Evolutionary conservation across 371 early-diverging fungal genomes (phyloP).

Genomic region (Basidiobolus meristosporus): DNA sequence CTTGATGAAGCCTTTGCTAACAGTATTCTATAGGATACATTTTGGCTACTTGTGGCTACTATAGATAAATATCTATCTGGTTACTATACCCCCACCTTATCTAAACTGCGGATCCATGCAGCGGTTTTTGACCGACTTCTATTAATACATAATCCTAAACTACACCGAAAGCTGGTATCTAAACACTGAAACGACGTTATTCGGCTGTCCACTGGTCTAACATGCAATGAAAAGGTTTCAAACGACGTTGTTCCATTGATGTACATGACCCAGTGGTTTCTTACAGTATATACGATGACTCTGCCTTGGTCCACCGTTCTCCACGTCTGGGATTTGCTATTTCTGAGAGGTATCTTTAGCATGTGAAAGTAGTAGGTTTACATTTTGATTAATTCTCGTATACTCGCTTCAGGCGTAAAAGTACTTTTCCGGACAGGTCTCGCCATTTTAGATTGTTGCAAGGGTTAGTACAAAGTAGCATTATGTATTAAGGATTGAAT

Average conservation of each 20-base stretch:
- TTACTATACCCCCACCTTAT: constrained; percentile 54
- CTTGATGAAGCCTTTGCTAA: too few relatives aligned
- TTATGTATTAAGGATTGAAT: not conserved
- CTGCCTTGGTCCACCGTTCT: constrained; percentile 83
- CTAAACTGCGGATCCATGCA: constrained; percentile 63
- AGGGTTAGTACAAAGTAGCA: constrained; percentile 14
- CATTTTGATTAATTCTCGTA: not conserved
- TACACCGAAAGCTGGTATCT: constrained; percentile 13
- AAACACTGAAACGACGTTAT: not conserved
- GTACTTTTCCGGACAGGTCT: constrained; percentile 69
- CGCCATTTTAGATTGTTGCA: constrained; percentile 47
- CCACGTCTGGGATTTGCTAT: constrained; percentile 86
- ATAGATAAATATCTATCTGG: constrained; percentile 55
- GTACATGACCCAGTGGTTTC: constrained; percentile 87
- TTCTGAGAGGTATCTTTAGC: constrained; percentile 37
- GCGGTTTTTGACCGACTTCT: constrained; percentile 65
- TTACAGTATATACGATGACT: constrained; percentile 77
- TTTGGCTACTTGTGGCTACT: constrained; percentile 72
- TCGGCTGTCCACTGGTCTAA: not conserved
- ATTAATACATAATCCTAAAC: constrained; percentile 40
- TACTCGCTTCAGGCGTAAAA: constrained; percentile 31
- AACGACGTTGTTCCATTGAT: constrained; percentile 68
- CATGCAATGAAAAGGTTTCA: constrained; percentile 11
- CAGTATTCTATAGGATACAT: constrained; percentile 47
- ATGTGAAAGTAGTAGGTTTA: not conserved